Evolutionary conservation across 1,284 basidiomycete genomes (phyloP), one percentile per base, ranked within the genome.

Genomic region (Trametes sp.): DNA sequence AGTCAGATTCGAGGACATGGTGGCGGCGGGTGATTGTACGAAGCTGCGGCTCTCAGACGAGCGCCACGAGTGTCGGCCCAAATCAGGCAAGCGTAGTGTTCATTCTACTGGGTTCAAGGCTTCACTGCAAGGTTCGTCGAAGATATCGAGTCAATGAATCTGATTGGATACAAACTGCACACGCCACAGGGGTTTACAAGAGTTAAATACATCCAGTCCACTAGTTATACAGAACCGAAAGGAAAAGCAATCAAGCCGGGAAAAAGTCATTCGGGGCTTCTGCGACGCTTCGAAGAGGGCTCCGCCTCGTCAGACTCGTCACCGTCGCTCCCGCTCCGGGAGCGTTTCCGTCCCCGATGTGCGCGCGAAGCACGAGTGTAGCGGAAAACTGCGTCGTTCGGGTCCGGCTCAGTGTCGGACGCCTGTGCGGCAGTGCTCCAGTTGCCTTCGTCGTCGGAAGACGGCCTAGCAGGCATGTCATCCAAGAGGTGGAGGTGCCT

Each of bases 351-450:
- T n/a, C 13, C 2, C 19, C 21, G 31, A n/a, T n/a, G n/a, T 33
- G 6, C 31, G 6, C 31, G 11, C 31, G 31, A 33, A 33, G 6
- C 31, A 6, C 31, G 31, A n/a, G 16, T 36, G 35, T 36, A 19
- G 7, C 29, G 28, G n/a, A 49, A 49, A 4, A 49, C 28, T 2
- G 26, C 19, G 10, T 49, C 48, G 19, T 49, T 21, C 6, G 19
- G 51, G 14, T 60, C 59, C 2, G 29, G 8, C 7, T 50, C 59
- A 0, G 52, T 26, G 11, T 54, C 52, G 1, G 36, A 48, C 9
- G 59, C 26, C 52, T 60, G 59, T n/a, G 59, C 52, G 7, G 52
- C 38, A 14, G 16, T 54, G 59, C 59, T 60, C 59, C 59, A 60
- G 5, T 33, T 23, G 45, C 44, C 59, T 23, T 60, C 59, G 9